A percentile compares a stretch with the other conserved stretches of the same genome.
Evolutionary conservation across 2,329 filamentous ascomycete species (phyloP).

Genomic region (Huntiella moniliformis): DNA sequence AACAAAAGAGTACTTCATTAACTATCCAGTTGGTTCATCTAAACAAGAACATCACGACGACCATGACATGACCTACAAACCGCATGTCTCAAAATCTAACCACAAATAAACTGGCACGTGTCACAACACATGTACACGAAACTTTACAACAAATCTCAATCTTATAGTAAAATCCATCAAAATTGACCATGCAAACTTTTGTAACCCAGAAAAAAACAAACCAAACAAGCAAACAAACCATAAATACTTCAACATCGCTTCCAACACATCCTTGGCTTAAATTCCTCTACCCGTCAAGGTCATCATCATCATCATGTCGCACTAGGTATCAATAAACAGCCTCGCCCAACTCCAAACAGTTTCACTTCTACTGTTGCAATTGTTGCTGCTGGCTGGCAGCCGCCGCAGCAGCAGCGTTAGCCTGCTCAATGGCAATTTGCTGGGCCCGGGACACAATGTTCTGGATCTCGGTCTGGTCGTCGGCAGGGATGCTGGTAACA

Average conservation of each 20-base stretch:
- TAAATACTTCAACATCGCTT: too few relatives aligned
- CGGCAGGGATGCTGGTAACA: conserved; percentile 56
- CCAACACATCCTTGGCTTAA: too few relatives aligned
- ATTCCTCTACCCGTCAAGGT: not conserved
- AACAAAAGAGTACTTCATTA: too few relatives aligned
- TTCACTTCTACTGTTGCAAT: not conserved
- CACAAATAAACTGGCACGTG: too few relatives aligned
- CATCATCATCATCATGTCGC: not conserved
- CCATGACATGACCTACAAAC: too few relatives aligned
- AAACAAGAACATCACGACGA: too few relatives aligned
- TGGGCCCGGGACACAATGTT: conserved; percentile 49
- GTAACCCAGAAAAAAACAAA: not conserved
- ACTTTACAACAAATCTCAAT: too few relatives aligned
- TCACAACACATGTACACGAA: too few relatives aligned
- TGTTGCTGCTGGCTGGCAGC: not conserved
- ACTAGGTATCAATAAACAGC: conserved; percentile 1
- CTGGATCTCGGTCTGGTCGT: conserved; percentile 69
- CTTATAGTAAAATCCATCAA: not conserved
- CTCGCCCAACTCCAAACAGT: not conserved
- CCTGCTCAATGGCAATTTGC: conserved; percentile 23
- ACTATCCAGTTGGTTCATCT: too few relatives aligned
- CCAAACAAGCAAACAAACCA: too few relatives aligned
- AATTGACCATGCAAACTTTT: conserved; percentile 3
- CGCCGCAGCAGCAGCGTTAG: conserved; percentile 2
- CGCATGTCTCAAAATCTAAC: too few relatives aligned